These are phyloP conservation scores for Cyclospora cayetanensis DNA, from an alignment of 169 alveolate species.

Conservation along the genomic window DNA sequence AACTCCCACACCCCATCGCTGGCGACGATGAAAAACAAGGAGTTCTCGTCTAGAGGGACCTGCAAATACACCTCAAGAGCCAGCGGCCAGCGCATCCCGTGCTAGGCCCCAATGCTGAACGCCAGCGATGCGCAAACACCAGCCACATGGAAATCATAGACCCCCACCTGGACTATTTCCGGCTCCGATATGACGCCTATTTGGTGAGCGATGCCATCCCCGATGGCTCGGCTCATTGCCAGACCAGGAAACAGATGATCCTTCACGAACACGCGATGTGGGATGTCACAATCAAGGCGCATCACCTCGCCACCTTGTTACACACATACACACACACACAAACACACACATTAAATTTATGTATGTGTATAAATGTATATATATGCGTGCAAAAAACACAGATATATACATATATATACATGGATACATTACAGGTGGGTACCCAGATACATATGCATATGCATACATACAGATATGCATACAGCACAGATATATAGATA, in stretches of 20 bases:
- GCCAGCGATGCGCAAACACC: no score
- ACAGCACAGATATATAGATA: background rate
- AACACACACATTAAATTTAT: background rate
- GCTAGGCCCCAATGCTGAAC: no score
- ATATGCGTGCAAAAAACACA: background rate
- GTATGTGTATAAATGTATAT: background rate
- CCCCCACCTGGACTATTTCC: conserved; percentile 7
- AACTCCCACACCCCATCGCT: conserved; percentile 88
- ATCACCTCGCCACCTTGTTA: conserved; percentile 87
- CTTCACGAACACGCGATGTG: conserved; percentile 87
- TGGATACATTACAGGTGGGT: background rate
- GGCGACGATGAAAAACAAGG: conserved; percentile 66
- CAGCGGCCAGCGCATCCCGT: no score
- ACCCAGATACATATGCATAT: background rate
- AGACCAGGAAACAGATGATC: conserved; percentile 67
- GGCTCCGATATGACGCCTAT: conserved; percentile 29
- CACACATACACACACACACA: background rate
- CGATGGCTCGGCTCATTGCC: conserved; percentile 52
- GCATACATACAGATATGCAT: background rate
- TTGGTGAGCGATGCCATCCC: conserved; percentile 23
- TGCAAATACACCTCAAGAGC: background rate
- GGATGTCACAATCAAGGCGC: conserved; percentile 85
- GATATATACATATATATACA: no score
- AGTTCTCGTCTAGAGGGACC: background rate
- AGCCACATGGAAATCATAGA: background rate